Base-by-base conservation (phyloP, 495 filamentous ascomycete genomes). In the Lepidopterella palustris region DNA sequence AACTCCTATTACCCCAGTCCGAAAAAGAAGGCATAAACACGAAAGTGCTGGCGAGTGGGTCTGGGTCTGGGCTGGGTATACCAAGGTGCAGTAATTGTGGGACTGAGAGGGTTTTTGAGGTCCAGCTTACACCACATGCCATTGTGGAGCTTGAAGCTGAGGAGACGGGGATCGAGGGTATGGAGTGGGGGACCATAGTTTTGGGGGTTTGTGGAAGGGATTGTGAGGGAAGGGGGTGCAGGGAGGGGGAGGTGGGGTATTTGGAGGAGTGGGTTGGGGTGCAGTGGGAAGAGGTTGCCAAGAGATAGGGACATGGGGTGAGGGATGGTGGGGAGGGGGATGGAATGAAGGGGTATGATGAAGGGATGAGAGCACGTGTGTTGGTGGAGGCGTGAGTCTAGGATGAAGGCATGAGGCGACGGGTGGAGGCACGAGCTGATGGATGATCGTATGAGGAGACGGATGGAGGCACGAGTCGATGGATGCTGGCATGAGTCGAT, bases 181-280 rank as follows among this genome's bases (percentile, higher is more conserved):
- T 99, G 93, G 93, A 99, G 65, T 99, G 93, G 93, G 95, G 95
- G 0, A 96, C 88, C 13, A 79, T 99, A n/a, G 82, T 97, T 45
- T 71, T 97, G n/a, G 89, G 83, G 0, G 90, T 95, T 21, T 99
- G 93, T 72, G 74, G 72, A 45, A 76, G 70, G 65, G 84, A 92
- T 68, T 95, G 90, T 72, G 78, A 75, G 45, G 78, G 82, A 0
- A 69, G 74, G 54, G 74, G 77, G 15, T 69, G 73, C 39, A 62
- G 65, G 18, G 74, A 69, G 15, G 79, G 74, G 0, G 71, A 74
- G 31, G 76, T 80, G 21, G 88, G 82, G 0, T 97, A 90, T 75
- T 64, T 90, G 40, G 95, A 97, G 76, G 93, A 98, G 74, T 97
- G 95, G 92, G 86, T 81, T 20, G 92, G 93, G 6, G 93, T 97